Evolutionary conservation across 176 grass and related monocot species (phyloP).

Genomic region (Raddia guianensis): DNA sequence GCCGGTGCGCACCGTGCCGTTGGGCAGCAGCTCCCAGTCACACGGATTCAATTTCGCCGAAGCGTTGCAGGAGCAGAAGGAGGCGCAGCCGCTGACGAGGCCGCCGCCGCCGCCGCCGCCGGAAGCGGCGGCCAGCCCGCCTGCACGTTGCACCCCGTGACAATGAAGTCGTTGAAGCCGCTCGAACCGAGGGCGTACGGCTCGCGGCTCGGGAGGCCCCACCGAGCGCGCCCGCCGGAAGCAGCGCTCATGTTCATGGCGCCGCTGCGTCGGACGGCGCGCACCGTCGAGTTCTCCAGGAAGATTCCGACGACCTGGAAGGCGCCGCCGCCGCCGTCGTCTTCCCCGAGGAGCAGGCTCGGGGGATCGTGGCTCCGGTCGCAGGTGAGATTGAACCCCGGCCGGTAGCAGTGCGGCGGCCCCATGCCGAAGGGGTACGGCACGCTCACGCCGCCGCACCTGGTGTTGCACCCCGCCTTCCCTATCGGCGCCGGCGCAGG

Average conservation of each 20-base stretch:
- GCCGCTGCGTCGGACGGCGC: not conserved
- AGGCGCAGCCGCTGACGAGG: slow-evolving; percentile 36
- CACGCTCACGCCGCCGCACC: slow-evolving; percentile 23
- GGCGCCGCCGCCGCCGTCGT: not conserved
- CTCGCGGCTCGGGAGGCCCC: too few relatives aligned
- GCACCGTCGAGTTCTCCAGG: slow-evolving; percentile 16
- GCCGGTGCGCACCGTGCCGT: not conserved
- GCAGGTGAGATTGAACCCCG: slow-evolving; percentile 39
- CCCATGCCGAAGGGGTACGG: slow-evolving; percentile 31
- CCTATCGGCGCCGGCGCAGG: too few relatives aligned
- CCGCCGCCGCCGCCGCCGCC: not conserved
- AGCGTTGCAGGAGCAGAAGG: slow-evolving; percentile 3
- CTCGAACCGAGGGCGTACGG: too few relatives aligned
- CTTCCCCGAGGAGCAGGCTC: slow-evolving; percentile 22
- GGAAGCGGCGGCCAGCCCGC: not conserved
- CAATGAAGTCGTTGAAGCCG: not conserved
- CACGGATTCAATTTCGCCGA: too few relatives aligned
- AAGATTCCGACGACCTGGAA: slow-evolving; percentile 11
- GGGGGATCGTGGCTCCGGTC: not conserved
- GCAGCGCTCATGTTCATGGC: not conserved
- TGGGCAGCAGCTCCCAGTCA: too few relatives aligned
- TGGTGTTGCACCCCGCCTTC: not conserved
- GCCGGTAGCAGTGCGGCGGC: not conserved
- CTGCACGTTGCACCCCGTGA: slow-evolving; percentile 35
- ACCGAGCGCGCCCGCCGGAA: too few relatives aligned